Evolutionary conservation across 176 grass and related monocot genomes (phyloP), one percentile per base, ranked within the genome.

Genomic region (Hyparrhenia diplandra): DNA sequence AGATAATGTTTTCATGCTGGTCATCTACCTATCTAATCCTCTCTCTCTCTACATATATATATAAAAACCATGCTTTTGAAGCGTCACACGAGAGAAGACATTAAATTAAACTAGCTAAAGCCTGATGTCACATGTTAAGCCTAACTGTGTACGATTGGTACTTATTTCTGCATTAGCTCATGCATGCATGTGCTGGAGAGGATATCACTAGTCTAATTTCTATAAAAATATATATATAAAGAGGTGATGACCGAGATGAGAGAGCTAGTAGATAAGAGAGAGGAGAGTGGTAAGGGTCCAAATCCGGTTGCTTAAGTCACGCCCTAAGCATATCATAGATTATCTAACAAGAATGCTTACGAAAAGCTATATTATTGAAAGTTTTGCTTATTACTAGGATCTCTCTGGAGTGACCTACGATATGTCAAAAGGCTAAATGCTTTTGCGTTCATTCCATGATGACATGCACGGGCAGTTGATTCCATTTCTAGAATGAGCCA

Each of bases 271-370:
- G 24, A 67, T 52, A 80, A 80, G 64, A 16, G 35, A 62, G n/a
- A n/a, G 74, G 23, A 61, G 23, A 1, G 36, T 25, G 24, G 24
- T 21, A 27, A 17, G 23, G 20, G 51, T 80, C 77, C 71, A 55
- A 58, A 85, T 82, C 89, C 1, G 72, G 47, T 31, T 80, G 27
- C 64, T 41, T 5, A 82, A 88, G 82, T 82, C 85, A 63, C 69
- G 60, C 27, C 41, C 4, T 36, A 52, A 67, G 67, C 60, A 82
- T 90, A 85, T 69, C 10, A 55, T 82, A 88, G 5, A 46, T 88
- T 91, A 85, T 78, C 13, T 25, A 27, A 10, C 55, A 27, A 66
- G 35, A 76, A 58, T 9, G 58, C 75, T 64, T 67, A 64, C 11
- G 42, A 28, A 76, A 67, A 86, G 84, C 34, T 23, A 39, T n/a